Conservation (phyloP, 306 rosid species). For the Glycyrrhiza uralensis region DNA sequence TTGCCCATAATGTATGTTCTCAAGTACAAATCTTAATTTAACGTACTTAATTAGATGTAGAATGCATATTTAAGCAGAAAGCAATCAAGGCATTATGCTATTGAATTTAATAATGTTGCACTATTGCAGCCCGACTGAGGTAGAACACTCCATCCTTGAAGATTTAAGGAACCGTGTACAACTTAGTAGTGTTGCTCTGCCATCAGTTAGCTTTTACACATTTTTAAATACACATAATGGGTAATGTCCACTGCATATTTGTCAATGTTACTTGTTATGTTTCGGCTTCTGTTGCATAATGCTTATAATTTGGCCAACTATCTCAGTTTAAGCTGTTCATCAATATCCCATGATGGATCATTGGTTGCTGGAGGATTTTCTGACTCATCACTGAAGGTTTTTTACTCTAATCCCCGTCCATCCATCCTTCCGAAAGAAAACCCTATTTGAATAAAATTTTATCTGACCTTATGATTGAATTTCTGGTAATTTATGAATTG, state of each 20-base stretch:
- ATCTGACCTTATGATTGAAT: background rate
- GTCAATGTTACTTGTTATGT: conserved; percentile 14
- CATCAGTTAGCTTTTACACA: conserved; percentile 93
- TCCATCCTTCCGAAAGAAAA: background rate
- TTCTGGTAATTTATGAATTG: conserved; percentile 24
- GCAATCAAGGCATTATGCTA: background rate
- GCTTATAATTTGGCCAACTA: conserved; percentile 24
- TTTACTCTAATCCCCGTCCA: background rate
- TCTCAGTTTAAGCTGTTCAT: conserved; percentile 83
- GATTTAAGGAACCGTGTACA: conserved; percentile 97
- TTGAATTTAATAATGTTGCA: conserved; percentile 26
- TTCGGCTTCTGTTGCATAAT: conserved; percentile 20
- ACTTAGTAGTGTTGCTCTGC: conserved; percentile 80
- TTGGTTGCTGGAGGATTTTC: conserved; percentile 97
- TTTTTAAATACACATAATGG: conserved; percentile 81
- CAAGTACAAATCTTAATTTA: conserved; percentile 15
- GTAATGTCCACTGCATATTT: conserved; percentile 40
- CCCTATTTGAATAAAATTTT: conserved; percentile 13
- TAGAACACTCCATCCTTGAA: conserved; percentile 90
- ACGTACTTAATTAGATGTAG: background rate
- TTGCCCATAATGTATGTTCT: conserved; percentile 75
- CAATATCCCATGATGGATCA: conserved; percentile 92
- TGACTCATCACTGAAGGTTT: conserved; percentile 87
- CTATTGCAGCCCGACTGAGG: conserved; percentile 73
- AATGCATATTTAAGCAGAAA: conserved; percentile 9